Evolutionary conservation across 1,284 basidiomycete genomes (phyloP), one percentile per base, ranked within the genome.

Genomic region (Anthracocystis panici-leucophaei): DNA sequence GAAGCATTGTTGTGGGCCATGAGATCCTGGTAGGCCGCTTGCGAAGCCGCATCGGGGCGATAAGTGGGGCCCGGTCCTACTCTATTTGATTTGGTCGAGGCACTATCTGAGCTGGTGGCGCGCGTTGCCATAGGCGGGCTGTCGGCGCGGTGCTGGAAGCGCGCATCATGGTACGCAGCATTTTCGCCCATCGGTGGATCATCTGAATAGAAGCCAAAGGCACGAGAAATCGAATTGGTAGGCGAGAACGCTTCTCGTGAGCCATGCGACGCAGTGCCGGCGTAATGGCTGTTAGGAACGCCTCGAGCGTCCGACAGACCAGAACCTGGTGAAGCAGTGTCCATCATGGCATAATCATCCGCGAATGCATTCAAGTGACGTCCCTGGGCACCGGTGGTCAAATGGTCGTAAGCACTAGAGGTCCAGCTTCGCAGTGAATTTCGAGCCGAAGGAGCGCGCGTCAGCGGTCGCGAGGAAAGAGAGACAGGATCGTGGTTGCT

Each of bases 361-460:
- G 52, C 45, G 7, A 53, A 42, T 18, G 48, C 25, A 16, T 42
- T 51, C 18, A 45, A 56, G 29, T 51, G 57, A 9, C 40, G 23
- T 41, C 46, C 50, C 18, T 33, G 52, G 20, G n/a, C 35, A 29
- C 57, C 58, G 2, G 62, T 54, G n/a, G 46, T n/a, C 29, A 65
- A 33, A 18, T 57, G 56, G 14, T 75, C 73, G 35, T 64, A 65
- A 3, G 64, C 72, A 41, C 63, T 61, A 21, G 73, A 75, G 5
- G 73, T 67, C 73, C 73, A 75, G 51, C 73, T 71, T 6, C 73
- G 64, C 61, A 75, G 38, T 9, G 73, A 75, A 25, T 20, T 60
- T 10, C 73, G 67, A n/a, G 20, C 41, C 6, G 73, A 70, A 5
- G 60, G 42, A 5, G 55, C 65, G 40, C 68, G 72, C 14, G 57